Percentiles rank a stretch among this genome's conserved stretches.
Evolutionary conservation across 805 yeast species (phyloP).

Genomic region (Hanseniaspora hatyaiensis): DNA sequence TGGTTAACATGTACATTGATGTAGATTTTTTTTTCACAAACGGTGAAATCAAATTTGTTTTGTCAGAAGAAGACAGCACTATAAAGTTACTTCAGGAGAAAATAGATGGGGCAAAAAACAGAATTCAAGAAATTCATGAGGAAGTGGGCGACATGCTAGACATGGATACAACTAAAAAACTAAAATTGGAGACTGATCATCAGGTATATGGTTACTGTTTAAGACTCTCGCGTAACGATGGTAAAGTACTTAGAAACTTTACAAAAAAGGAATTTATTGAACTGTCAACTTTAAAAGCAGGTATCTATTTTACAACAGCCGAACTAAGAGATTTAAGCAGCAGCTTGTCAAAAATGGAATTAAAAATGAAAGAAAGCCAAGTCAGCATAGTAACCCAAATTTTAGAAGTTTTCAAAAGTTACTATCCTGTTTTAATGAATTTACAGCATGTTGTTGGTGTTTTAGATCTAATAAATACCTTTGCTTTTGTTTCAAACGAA

Average conservation of each 20-base stretch:
- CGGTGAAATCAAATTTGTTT: slow-evolving; percentile 66
- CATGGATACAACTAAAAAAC: slow-evolving; percentile 75
- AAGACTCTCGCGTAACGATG: slow-evolving; percentile 82
- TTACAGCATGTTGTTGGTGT: slow-evolving; percentile 55
- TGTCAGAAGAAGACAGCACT: slow-evolving; percentile 71
- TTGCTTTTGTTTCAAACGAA: slow-evolving; percentile 68
- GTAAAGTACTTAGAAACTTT: slow-evolving; percentile 57
- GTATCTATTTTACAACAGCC: slow-evolving; percentile 77
- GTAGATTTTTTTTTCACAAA: slow-evolving; percentile 68
- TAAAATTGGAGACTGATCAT: slow-evolving; percentile 78
- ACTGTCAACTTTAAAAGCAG: slow-evolving; percentile 86
- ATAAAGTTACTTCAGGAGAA: slow-evolving; percentile 48
- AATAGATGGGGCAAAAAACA: slow-evolving; percentile 42
- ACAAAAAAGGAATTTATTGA: slow-evolving; percentile 48
- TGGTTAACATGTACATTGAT: slow-evolving; percentile 88
- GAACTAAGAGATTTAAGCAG: slow-evolving; percentile 49
- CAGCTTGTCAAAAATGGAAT: slow-evolving; percentile 46
- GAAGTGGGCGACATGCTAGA: slow-evolving; percentile 61
- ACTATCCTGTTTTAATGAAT: slow-evolving; percentile 63
- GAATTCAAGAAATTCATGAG: slow-evolving; percentile 50
- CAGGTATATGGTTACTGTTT: slow-evolving; percentile 82
- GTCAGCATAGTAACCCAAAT: slow-evolving; percentile 71
- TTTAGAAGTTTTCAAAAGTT: slow-evolving; percentile 66
- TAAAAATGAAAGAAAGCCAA: slow-evolving; percentile 65
- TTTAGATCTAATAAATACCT: slow-evolving; percentile 71